Conservation (phyloP, 108 stramenopile species). For the Pseudonitzschia delicatissima region DNA sequence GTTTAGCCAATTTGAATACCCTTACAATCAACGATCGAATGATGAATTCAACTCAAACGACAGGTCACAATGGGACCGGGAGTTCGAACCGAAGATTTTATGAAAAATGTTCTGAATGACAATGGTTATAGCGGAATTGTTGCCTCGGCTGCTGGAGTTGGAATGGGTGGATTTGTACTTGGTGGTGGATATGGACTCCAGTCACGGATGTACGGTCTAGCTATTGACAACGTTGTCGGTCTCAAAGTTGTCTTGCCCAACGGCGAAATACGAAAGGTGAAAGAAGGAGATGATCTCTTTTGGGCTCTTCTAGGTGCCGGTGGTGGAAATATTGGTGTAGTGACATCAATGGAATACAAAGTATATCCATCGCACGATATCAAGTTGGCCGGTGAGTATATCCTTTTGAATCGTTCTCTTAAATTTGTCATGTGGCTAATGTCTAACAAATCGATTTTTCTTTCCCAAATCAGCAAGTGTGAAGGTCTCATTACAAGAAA, state of each 20-base stretch:
- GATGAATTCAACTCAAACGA: not conserved
- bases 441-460: too few species aligned
- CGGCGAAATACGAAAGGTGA: constrained; percentile 18
- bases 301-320: constrained; percentile 46
- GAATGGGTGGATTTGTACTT: constrained; percentile 21
- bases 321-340: constrained; percentile 30
- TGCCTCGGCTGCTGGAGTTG: constrained; percentile 10
- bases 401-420: too few species aligned
- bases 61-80: constrained; percentile 17
- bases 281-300: constrained; percentile 30
- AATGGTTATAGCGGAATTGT: constrained; percentile 18
- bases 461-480: not conserved
- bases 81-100: constrained; percentile 19
- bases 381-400: constrained; percentile 8
- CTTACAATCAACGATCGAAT: not conserved
- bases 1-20: constrained; percentile 15
- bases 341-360: constrained; percentile 9
- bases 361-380: constrained; percentile 26
- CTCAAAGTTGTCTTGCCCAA: constrained; percentile 33
- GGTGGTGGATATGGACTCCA: constrained; percentile 26
- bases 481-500: constrained; percentile 3
- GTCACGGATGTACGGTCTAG: constrained; percentile 23
- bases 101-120: constrained; percentile 4
- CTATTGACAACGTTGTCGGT: constrained; percentile 29
- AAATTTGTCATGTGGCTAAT: too few species aligned